A percentile compares a stretch with the other conserved stretches of the same genome.
Evolutionary conservation across 1,139 yeast genomes (phyloP).

Genomic region (Trichomonascaceae sp.): DNA sequence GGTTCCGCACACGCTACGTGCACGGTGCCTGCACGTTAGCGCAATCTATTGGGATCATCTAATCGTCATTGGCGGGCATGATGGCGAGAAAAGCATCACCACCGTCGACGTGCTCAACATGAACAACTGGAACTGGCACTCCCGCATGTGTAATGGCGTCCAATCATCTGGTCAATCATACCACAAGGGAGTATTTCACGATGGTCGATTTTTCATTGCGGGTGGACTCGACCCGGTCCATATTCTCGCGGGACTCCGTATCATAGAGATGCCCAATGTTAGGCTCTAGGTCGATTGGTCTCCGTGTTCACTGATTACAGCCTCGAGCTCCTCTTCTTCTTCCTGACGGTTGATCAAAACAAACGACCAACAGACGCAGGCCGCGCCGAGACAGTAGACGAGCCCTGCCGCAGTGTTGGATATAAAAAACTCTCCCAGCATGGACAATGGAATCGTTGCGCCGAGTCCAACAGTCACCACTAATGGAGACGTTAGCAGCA

Average conservation of each 20-base stretch:
- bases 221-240: slow-evolving; percentile 14
- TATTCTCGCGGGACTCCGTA: slow-evolving; percentile 11
- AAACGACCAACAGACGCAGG: slow-evolving; percentile 67
- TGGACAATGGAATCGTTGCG: slow-evolving; percentile 86
- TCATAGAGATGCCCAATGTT: slow-evolving; percentile 14
- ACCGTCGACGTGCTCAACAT: slow-evolving; percentile 11
- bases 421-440: slow-evolving; percentile 76
- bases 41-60: slow-evolving; percentile 11
- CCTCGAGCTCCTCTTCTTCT: slow-evolving; percentile 27
- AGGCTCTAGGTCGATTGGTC: slow-evolving; percentile 1
- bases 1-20: slow-evolving; percentile 5
- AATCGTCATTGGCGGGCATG: slow-evolving; percentile 15
- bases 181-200: slow-evolving; percentile 12
- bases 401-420: slow-evolving; percentile 49
- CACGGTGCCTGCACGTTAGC: slow-evolving; percentile 12
- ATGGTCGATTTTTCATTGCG: slow-evolving; percentile 11
- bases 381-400: slow-evolving; percentile 67
- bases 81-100: slow-evolving; percentile 11
- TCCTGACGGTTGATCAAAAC: slow-evolving; percentile 72
- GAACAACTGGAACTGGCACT: slow-evolving; percentile 10
- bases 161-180: slow-evolving; percentile 13
- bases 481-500: slow-evolving; percentile 80
- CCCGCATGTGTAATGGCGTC: slow-evolving; percentile 11
- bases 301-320: too few species aligned
- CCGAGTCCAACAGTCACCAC: slow-evolving; percentile 93